Conservation (phyloP, 495 filamentous ascomycete species). For the Darksidea phi region DNA sequence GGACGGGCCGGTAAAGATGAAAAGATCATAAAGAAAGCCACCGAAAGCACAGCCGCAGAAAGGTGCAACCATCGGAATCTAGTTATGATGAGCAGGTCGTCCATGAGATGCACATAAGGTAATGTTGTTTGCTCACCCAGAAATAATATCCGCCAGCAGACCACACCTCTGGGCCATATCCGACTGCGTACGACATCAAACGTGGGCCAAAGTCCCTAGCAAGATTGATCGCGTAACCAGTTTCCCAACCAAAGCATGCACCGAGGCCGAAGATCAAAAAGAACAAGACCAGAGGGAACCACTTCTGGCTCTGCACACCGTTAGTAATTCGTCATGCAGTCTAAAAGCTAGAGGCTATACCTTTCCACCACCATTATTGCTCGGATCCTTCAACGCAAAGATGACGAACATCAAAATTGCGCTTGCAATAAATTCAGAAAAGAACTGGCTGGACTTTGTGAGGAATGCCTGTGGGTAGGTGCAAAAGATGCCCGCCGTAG, state of each 20-base stretch:
- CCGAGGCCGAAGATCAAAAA: slow-evolving; percentile 69
- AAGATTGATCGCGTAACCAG: slow-evolving; percentile 67
- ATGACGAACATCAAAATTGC: slow-evolving; percentile 66
- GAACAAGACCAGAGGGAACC: slow-evolving; percentile 57
- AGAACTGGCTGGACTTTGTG: slow-evolving; percentile 59
- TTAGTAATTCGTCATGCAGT: slow-evolving; percentile 14
- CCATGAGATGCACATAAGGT: not conserved
- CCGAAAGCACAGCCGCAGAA: slow-evolving; percentile 60
- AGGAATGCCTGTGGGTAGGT: slow-evolving; percentile 64
- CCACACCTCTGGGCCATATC: slow-evolving; percentile 66
- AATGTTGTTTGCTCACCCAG: slow-evolving; percentile 49
- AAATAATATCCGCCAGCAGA: slow-evolving; percentile 62
- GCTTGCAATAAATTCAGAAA: slow-evolving; percentile 63
- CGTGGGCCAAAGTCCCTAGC: slow-evolving; percentile 67
- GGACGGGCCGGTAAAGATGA: slow-evolving; percentile 60
- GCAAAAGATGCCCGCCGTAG: slow-evolving; percentile 65
- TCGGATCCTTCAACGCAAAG: slow-evolving; percentile 62
- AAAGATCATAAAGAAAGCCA: slow-evolving; percentile 61
- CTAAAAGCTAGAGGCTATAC: slow-evolving; percentile 21
- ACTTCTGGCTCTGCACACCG: slow-evolving; percentile 42
- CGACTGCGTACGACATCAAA: slow-evolving; percentile 60
- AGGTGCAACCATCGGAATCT: slow-evolving; percentile 56
- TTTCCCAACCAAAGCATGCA: slow-evolving; percentile 68
- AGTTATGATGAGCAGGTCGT: not conserved
- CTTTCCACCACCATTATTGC: slow-evolving; percentile 37